These are phyloP conservation scores for Hydrangea macrophylla DNA, from an alignment of 148 eudicot species.

Conservation along the genomic window DNA sequence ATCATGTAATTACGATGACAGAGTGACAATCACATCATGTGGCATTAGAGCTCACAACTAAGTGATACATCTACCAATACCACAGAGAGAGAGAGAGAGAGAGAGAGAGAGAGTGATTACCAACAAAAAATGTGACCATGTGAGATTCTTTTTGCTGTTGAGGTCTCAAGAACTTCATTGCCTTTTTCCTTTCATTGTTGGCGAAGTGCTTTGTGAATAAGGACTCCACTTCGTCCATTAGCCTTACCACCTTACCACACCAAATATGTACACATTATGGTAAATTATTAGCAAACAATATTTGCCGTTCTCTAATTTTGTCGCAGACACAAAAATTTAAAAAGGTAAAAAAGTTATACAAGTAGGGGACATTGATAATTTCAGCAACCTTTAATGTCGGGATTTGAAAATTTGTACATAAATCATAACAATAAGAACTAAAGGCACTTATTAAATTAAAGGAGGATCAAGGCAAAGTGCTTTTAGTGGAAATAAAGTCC, in stretches of 20 bases:
- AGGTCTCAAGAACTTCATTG: constrained; percentile 90
- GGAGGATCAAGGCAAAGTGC: too few relatives aligned
- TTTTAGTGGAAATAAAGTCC: too few relatives aligned
- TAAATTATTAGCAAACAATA: background rate
- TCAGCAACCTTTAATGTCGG: too few relatives aligned
- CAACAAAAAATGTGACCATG: constrained; percentile 90
- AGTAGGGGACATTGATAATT: too few relatives aligned
- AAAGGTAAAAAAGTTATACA: too few relatives aligned
- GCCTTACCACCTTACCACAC: constrained; percentile 64
- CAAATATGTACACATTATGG: constrained; percentile 5
- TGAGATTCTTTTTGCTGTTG: constrained; percentile 82
- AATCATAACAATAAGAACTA: too few relatives aligned
- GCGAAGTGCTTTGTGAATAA: constrained; percentile 96
- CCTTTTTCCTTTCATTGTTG: constrained; percentile 84
- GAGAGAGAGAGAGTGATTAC: constrained; percentile 32
- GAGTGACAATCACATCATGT: too few relatives aligned
- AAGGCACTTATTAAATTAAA: too few relatives aligned
- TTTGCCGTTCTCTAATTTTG: background rate
- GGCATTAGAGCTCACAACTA: too few relatives aligned
- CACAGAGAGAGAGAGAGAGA: background rate
- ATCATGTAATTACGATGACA: too few relatives aligned
- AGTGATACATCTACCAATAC: too few relatives aligned
- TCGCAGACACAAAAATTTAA: background rate
- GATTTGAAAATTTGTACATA: too few relatives aligned
- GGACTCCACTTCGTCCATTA: constrained; percentile 97